Percentiles rank a stretch among this genome's conserved stretches.
Conservation (phyloP, 208 protist species). For the Willaertia magna region DNA sequence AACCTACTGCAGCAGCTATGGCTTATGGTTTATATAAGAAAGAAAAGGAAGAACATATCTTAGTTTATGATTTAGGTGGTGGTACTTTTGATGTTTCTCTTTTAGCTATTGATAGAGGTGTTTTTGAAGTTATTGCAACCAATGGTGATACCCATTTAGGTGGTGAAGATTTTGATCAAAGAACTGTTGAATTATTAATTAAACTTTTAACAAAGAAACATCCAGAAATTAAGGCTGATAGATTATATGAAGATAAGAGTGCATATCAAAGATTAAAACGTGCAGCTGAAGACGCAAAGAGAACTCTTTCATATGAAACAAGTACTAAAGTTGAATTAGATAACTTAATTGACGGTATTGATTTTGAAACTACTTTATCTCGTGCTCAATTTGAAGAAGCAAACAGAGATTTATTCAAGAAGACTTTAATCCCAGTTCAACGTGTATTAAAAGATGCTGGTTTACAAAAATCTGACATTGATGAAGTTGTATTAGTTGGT, state of each 20-base stretch:
- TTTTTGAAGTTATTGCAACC: constrained; percentile 87
- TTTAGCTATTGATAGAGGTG: constrained; percentile 80
- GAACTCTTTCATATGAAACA: constrained; percentile 55
- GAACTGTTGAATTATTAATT: constrained; percentile 67
- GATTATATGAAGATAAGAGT: background rate
- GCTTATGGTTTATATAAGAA: constrained; percentile 88
- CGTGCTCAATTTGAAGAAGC: constrained; percentile 84
- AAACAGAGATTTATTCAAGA: constrained; percentile 80
- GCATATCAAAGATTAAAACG: constrained; percentile 51
- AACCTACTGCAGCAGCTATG: constrained; percentile 91
- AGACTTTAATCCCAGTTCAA: constrained; percentile 69
- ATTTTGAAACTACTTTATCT: constrained; percentile 54
- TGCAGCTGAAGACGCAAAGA: constrained; percentile 80
- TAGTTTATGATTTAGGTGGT: constrained; percentile 97
- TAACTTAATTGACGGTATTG: constrained; percentile 66
- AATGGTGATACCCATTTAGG: constrained; percentile 90
- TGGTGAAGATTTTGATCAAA: constrained; percentile 90
- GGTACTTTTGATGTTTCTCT: constrained; percentile 98
- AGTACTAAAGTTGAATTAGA: constrained; percentile 74
- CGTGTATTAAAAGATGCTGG: constrained; percentile 72
- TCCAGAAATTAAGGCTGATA: constrained; percentile 72
- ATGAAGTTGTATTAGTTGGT: constrained; percentile 89
- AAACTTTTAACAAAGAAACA: background rate
- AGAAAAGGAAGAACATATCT: constrained; percentile 66
- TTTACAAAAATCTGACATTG: constrained; percentile 68